These are phyloP conservation scores for Telopea speciosissima DNA, from an alignment of 177 flowering plant genomes.

Conservation along the genomic window DNA sequence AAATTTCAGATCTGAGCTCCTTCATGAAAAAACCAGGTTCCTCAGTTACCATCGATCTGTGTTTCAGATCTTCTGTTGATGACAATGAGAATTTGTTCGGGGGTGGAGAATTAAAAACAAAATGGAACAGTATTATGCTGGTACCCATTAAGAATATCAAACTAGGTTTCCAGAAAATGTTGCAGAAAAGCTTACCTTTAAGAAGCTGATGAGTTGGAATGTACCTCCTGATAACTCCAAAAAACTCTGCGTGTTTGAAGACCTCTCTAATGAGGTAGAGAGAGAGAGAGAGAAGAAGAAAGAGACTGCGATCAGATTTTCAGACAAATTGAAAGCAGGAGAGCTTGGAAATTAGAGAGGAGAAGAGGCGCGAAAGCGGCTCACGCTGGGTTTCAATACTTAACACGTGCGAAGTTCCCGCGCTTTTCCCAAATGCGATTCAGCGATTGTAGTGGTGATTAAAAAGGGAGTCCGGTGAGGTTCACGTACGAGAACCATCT, in stretches of 20 bases:
- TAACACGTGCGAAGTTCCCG: slow-evolving; percentile 18
- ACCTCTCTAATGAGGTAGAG: background rate
- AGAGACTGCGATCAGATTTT: background rate
- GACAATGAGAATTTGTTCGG: background rate
- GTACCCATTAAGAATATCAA: background rate
- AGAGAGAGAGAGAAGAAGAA: slow-evolving; percentile 1
- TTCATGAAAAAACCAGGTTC: slow-evolving; percentile 4
- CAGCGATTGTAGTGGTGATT: no score
- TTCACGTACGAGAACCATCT: no score
- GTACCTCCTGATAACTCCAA: no score
- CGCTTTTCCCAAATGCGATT: slow-evolving; percentile 1
- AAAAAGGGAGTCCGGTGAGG: no score
- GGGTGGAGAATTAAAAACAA: no score
- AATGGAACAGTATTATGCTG: background rate
- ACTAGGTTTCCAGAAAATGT: slow-evolving; percentile 7
- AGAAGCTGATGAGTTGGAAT: background rate
- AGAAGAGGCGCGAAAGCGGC: slow-evolving; percentile 11
- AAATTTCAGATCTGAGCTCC: slow-evolving; percentile 8
- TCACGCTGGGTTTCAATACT: slow-evolving; percentile 11
- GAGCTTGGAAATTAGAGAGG: background rate
- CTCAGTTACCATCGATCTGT: background rate
- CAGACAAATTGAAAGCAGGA: no score
- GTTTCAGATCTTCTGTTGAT: background rate
- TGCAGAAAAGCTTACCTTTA: slow-evolving; percentile 2
- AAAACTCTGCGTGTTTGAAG: background rate